A percentile compares a stretch with the other conserved stretches of the same genome.
Evolutionary conservation across 202 grass and related monocot genomes (phyloP).

Genomic region (Hordeum pubiflorum): DNA sequence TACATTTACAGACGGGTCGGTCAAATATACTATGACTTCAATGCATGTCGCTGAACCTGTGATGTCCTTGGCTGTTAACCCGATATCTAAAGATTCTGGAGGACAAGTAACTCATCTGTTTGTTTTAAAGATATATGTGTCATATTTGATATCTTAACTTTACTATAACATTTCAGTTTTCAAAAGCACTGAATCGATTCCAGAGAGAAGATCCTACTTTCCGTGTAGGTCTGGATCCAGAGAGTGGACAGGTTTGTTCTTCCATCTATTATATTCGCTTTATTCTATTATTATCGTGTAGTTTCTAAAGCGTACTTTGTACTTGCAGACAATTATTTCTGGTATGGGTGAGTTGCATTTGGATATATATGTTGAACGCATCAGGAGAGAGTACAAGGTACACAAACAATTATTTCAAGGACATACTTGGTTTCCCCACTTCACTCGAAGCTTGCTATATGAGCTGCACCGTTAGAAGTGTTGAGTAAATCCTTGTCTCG

Average conservation of each 20-base stretch:
- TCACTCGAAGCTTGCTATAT: neutral
- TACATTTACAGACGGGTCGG: slow-evolving; percentile 93
- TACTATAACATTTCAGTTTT: slow-evolving; percentile 61
- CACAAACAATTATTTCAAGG: neutral
- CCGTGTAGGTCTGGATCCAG: slow-evolving; percentile 84
- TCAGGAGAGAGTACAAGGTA: slow-evolving; percentile 94
- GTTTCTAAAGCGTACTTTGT: slow-evolving; percentile 20
- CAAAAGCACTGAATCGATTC: slow-evolving; percentile 94
- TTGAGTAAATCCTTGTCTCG: slow-evolving; percentile 5
- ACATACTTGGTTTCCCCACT: neutral
- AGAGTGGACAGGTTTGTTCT: slow-evolving; percentile 77
- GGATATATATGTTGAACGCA: slow-evolving; percentile 99
- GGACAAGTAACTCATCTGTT: slow-evolving; percentile 68
- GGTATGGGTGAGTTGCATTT: slow-evolving; percentile 98
- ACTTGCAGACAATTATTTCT: slow-evolving; percentile 85
- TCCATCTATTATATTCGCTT: neutral
- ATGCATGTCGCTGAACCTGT: slow-evolving; percentile 99
- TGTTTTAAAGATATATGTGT: slow-evolving; percentile 12
- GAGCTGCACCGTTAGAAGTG: neutral
- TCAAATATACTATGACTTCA: slow-evolving; percentile 99
- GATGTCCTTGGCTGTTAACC: slow-evolving; percentile 95
- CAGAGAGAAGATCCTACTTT: slow-evolving; percentile 98
- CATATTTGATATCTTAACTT: slow-evolving; percentile 18
- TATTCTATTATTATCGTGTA: neutral
- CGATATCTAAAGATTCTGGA: slow-evolving; percentile 97